These are phyloP conservation scores for Hymenoscyphus fructigenus DNA, from an alignment of 2,329 filamentous ascomycete genomes.

Conservation along the genomic window DNA sequence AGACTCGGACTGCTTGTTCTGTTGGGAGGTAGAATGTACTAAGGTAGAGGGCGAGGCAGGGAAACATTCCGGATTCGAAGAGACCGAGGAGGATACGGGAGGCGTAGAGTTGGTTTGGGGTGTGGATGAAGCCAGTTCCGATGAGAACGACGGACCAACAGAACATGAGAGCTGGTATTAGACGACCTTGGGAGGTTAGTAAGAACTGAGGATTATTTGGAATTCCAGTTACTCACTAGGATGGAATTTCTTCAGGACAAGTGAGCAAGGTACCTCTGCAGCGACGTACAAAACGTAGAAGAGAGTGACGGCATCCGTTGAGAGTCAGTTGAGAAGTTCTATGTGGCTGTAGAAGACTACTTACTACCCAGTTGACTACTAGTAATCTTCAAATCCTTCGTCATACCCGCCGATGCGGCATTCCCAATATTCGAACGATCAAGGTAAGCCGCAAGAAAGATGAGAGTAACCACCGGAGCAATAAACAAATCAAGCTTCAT, in stretches of 20 bases:
- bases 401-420: not conserved
- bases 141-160: constrained; percentile 50
- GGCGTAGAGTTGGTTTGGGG: constrained; percentile 44
- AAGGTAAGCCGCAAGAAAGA: constrained; percentile 55
- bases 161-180: constrained; percentile 13
- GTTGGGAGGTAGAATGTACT: constrained; percentile 56
- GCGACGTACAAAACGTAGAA: constrained; percentile 9
- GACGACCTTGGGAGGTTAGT: not conserved
- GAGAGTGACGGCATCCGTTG: constrained; percentile 32
- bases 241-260: not conserved
- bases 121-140: constrained; percentile 46
- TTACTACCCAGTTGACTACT: constrained; percentile 44
- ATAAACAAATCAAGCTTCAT: constrained; percentile 49
- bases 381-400: not conserved
- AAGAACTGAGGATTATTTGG: not conserved
- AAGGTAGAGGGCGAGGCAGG: constrained; percentile 48
- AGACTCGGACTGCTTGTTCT: constrained; percentile 54
- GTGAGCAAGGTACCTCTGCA: not conserved
- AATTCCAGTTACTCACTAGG: not conserved
- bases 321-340: not conserved
- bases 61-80: constrained; percentile 50
- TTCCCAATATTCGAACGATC: constrained; percentile 51
- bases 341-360: constrained; percentile 23
- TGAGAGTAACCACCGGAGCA: constrained; percentile 53
- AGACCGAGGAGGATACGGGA: constrained; percentile 48